Conservation (phyloP, 495 filamentous ascomycete genomes). For the Cercophora sp. region DNA sequence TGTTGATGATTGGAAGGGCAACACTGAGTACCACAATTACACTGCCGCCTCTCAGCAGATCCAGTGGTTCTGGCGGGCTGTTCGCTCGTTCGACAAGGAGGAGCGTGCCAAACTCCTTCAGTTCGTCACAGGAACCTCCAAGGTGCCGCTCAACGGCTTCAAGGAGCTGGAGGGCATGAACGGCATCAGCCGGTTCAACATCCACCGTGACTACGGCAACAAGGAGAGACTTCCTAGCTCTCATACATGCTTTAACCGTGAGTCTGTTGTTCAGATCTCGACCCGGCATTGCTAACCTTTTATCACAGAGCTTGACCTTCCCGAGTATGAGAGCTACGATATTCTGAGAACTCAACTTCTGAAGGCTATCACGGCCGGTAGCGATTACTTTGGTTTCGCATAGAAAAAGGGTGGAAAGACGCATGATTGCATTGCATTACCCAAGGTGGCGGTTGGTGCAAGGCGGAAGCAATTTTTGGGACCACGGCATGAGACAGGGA, state of each 20-base stretch:
- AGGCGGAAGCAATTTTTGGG: slow-evolving; percentile 1
- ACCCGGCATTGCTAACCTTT: slow-evolving; percentile 14
- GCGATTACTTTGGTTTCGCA: slow-evolving; percentile 98
- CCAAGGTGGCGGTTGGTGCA: too few species aligned
- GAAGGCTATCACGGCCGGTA: slow-evolving; percentile 91
- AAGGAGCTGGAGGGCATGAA: slow-evolving; percentile 99
- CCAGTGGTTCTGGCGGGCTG: slow-evolving; percentile 99
- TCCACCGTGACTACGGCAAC: slow-evolving; percentile 96
- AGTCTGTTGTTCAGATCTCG: slow-evolving; percentile 45
- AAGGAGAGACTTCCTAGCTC: slow-evolving; percentile 94
- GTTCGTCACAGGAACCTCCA: slow-evolving; percentile 97
- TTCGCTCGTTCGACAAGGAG: slow-evolving; percentile 98
- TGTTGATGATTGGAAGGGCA: slow-evolving; percentile 98
- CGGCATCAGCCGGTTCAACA: slow-evolving; percentile 95
- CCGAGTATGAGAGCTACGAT: slow-evolving; percentile 97
- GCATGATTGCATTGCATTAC: slow-evolving; percentile 12
- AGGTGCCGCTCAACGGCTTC: slow-evolving; percentile 98
- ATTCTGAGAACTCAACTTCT: slow-evolving; percentile 78
- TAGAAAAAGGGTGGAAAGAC: slow-evolving; percentile 36
- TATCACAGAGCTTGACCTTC: slow-evolving; percentile 85
- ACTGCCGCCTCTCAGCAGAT: slow-evolving; percentile 91
- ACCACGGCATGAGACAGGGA: slow-evolving; percentile 7
- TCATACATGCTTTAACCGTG: slow-evolving; percentile 99
- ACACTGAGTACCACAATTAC: slow-evolving; percentile 98
- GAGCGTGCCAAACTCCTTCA: slow-evolving; percentile 96